phyloP scores from a whole-genome alignment of 805 yeast genomes.

The Nakazawaea populi region DNA sequence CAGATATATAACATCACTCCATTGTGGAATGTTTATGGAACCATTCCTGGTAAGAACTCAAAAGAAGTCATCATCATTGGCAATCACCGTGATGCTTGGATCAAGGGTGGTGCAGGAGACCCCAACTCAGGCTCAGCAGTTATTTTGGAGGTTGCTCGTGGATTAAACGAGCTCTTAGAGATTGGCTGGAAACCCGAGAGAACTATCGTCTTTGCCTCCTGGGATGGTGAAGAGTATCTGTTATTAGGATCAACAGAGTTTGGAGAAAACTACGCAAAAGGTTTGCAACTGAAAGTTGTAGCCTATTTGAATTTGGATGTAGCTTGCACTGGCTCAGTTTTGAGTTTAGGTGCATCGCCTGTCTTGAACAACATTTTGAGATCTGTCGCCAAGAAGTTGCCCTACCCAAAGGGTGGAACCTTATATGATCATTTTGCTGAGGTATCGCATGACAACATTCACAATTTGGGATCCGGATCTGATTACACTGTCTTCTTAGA shows the following conservation, averaged over 20 bases:
- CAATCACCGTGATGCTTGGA: slow-evolving; percentile 80
- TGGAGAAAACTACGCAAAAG: slow-evolving; percentile 53
- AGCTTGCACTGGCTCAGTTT: slow-evolving; percentile 49
- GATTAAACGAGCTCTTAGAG: slow-evolving; percentile 42
- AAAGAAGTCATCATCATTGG: slow-evolving; percentile 61
- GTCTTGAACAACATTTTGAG: slow-evolving; percentile 42
- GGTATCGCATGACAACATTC: slow-evolving; percentile 27
- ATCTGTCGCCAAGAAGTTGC: slow-evolving; percentile 36
- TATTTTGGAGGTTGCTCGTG: slow-evolving; percentile 57
- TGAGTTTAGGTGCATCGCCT: slow-evolving; percentile 55
- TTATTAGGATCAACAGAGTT: slow-evolving; percentile 73
- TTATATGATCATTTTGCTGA: slow-evolving; percentile 30
- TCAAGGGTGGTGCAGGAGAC: slow-evolving; percentile 73
- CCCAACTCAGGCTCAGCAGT: slow-evolving; percentile 73
- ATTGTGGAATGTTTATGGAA: slow-evolving; percentile 58
- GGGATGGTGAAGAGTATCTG: slow-evolving; percentile 81
- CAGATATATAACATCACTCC: slow-evolving; percentile 61
- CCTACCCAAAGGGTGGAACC: slow-evolving; percentile 35
- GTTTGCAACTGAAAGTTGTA: slow-evolving; percentile 43
- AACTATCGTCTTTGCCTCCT: slow-evolving; percentile 63
- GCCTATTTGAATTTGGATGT: slow-evolving; percentile 71
- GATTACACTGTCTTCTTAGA: slow-evolving; percentile 61
- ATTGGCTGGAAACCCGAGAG: slow-evolving; percentile 70
- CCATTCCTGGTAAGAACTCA: slow-evolving; percentile 44
- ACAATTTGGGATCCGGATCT: slow-evolving; percentile 61